A percentile compares a stretch with the other conserved stretches of the same genome.
These are phyloP conservation scores for Paramyrothecium sp. DNA, from an alignment of 2,329 filamentous ascomycete genomes.

Conservation along the genomic window DNA sequence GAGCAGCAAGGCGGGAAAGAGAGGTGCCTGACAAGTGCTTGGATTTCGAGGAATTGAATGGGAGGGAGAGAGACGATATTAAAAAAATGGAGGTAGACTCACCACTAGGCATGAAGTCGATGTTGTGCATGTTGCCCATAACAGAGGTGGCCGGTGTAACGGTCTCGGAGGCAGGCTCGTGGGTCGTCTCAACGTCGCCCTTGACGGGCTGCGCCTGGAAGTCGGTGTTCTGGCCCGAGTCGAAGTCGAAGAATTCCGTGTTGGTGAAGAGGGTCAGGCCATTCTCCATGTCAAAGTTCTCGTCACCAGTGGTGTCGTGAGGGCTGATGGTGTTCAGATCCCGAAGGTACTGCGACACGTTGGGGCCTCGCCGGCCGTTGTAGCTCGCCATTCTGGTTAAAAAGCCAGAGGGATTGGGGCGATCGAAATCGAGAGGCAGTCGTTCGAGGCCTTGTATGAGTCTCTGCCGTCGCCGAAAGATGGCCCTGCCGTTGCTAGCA, in stretches of 20 bases:
- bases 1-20: not conserved
- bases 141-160: constrained; percentile 36
- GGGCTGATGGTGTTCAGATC: constrained; percentile 77
- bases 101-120: constrained; percentile 51
- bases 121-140: constrained; percentile 43
- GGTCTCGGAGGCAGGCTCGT: constrained; percentile 34
- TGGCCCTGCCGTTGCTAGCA: not conserved
- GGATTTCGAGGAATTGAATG: not conserved
- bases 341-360: constrained; percentile 86
- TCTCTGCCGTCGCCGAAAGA: no score
- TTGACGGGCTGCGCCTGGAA: constrained; percentile 51
- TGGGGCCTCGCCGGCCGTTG: constrained; percentile 72
- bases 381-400: constrained; percentile 63
- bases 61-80: not conserved
- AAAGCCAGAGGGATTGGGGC: not conserved
- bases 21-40: not conserved
- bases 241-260: constrained; percentile 77
- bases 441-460: not conserved
- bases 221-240: constrained; percentile 61
- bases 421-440: not conserved
- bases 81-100: constrained; percentile 23
- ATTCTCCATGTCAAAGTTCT: constrained; percentile 64
- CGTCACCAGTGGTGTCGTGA: constrained; percentile 51
- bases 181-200: constrained; percentile 32
- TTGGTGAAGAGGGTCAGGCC: constrained; percentile 80